Conservation (phyloP, 192 early-diverging fungal species). For the Backusella liffmaniae region DNA sequence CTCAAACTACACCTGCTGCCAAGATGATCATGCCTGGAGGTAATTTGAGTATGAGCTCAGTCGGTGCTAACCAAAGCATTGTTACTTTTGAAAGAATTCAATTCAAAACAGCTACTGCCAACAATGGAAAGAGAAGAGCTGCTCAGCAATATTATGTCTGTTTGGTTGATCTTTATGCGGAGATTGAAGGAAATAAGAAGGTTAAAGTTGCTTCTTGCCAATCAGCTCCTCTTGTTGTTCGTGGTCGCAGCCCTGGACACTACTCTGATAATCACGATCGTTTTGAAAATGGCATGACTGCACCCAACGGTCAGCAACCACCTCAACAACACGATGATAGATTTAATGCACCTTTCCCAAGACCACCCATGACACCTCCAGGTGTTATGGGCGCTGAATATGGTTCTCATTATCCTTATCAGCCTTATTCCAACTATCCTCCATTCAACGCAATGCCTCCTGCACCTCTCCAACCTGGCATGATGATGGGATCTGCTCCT, state of each 20-base stretch:
- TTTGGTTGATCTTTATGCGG: slow-evolving; percentile 73
- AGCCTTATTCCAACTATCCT: slow-evolving; percentile 14
- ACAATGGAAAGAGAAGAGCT: slow-evolving; percentile 90
- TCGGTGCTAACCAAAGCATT: slow-evolving; percentile 35
- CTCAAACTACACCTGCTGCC: slow-evolving; percentile 72
- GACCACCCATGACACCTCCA: slow-evolving; percentile 21
- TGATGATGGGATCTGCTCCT: slow-evolving; percentile 26
- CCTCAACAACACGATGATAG: slow-evolving; percentile 18
- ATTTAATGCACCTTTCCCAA: slow-evolving; percentile 19
- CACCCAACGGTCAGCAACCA: background rate
- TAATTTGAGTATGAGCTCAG: slow-evolving; percentile 47
- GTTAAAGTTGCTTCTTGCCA: slow-evolving; percentile 64
- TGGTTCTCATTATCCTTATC: slow-evolving; percentile 19
- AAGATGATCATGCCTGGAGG: slow-evolving; percentile 60
- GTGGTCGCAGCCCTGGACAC: slow-evolving; percentile 95
- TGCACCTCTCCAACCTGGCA: background rate
- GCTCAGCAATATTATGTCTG: slow-evolving; percentile 96
- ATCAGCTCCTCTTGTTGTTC: slow-evolving; percentile 86
- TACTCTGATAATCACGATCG: slow-evolving; percentile 63
- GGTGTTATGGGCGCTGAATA: slow-evolving; percentile 19
- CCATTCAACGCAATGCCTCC: background rate
- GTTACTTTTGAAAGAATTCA: slow-evolving; percentile 92
- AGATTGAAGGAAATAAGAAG: slow-evolving; percentile 57
- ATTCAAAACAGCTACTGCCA: slow-evolving; percentile 96
- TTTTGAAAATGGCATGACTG: slow-evolving; percentile 8